A percentile compares a stretch with the other conserved stretches of the same genome.
Conservation (phyloP, 2,329 filamentous ascomycete genomes). For the Nakataea oryzae region DNA sequence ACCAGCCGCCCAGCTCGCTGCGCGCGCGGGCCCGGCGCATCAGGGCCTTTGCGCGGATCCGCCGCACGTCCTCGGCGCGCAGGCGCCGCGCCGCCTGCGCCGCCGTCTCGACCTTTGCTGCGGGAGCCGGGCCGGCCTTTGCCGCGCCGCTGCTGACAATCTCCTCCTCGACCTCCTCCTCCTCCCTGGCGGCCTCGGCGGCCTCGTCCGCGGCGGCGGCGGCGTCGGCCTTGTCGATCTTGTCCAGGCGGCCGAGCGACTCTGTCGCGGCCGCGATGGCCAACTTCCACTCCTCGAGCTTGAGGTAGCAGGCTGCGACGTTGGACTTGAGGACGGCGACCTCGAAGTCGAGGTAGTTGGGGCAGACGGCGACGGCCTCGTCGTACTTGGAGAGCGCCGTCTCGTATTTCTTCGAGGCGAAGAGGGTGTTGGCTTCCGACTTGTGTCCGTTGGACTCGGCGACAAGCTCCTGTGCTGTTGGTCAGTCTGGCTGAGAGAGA, state of each 20-base stretch:
- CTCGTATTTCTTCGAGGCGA: conserved; percentile 59
- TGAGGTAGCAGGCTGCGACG: conserved; percentile 79
- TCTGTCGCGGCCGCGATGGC: conserved; percentile 64
- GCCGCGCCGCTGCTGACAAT: conserved; percentile 49
- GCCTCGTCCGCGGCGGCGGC: conserved; percentile 24
- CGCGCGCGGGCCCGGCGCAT: conserved; percentile 68
- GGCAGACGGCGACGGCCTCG: conserved; percentile 66
- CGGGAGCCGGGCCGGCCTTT: conserved; percentile 30
- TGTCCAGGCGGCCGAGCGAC: conserved; percentile 63
- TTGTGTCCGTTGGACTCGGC: conserved; percentile 65
- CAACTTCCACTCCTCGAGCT: conserved; percentile 76
- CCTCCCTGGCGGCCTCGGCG: conserved; percentile 27
- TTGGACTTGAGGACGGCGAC: conserved; percentile 81
- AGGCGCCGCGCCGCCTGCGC: conserved; percentile 20
- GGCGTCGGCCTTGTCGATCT: conserved; percentile 31
- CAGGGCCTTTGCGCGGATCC: conserved; percentile 74
- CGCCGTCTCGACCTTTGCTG: conserved; percentile 13
- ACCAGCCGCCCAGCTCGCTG: conserved; percentile 66
- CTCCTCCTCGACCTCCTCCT: conserved; percentile 40
- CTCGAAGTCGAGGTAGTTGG: conserved; percentile 79
- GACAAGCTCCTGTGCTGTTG: conserved; percentile 48
- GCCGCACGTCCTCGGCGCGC: conserved; percentile 52
- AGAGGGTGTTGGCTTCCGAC: conserved; percentile 67
- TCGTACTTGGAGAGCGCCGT: conserved; percentile 77
- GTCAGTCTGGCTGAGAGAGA: not conserved